Evolutionary conservation across 2,329 filamentous ascomycete species (phyloP).

Genomic region (Nigrospora osmanthi): DNA sequence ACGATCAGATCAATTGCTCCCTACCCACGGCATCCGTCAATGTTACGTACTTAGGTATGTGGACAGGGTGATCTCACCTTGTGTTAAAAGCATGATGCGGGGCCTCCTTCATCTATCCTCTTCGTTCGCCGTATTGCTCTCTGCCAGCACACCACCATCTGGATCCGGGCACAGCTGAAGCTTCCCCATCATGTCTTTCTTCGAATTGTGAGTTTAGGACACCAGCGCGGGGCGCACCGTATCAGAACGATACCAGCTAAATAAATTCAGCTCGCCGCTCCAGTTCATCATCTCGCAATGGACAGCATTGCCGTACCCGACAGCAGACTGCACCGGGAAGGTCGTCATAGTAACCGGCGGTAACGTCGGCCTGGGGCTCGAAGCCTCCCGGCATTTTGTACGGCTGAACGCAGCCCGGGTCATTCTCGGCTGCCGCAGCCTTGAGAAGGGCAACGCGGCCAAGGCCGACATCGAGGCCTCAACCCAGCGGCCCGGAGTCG

Average conservation of each 20-base stretch:
- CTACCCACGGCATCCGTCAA: too few species aligned
- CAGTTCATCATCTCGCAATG: slow-evolving; percentile 1
- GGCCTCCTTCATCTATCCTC: too few species aligned
- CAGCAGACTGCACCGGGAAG: slow-evolving; percentile 21
- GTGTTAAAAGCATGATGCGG: too few species aligned
- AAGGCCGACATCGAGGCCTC: slow-evolving; percentile 22
- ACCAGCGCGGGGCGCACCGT: too few species aligned
- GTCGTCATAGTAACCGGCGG: slow-evolving; percentile 34
- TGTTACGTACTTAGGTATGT: too few species aligned
- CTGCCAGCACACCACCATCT: too few species aligned
- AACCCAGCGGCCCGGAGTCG: slow-evolving; percentile 7
- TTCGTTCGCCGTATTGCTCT: too few species aligned
- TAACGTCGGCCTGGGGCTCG: slow-evolving; percentile 33
- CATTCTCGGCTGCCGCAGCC: slow-evolving; percentile 31
- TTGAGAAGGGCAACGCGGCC: slow-evolving; percentile 32
- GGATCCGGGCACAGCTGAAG: too few species aligned
- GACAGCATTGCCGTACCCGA: not conserved
- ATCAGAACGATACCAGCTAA: not conserved
- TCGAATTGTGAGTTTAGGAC: not conserved
- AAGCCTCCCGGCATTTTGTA: slow-evolving; percentile 31
- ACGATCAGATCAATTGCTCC: too few species aligned
- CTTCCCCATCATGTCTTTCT: not conserved
- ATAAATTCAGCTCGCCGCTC: not conserved
- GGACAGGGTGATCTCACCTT: too few species aligned
- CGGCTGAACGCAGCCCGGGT: slow-evolving; percentile 29